Percentiles rank a stretch among this genome's conserved stretches.
Evolutionary conservation across 2,329 filamentous ascomycete species (phyloP).

Genomic region (Diaporthe aspalathi): DNA sequence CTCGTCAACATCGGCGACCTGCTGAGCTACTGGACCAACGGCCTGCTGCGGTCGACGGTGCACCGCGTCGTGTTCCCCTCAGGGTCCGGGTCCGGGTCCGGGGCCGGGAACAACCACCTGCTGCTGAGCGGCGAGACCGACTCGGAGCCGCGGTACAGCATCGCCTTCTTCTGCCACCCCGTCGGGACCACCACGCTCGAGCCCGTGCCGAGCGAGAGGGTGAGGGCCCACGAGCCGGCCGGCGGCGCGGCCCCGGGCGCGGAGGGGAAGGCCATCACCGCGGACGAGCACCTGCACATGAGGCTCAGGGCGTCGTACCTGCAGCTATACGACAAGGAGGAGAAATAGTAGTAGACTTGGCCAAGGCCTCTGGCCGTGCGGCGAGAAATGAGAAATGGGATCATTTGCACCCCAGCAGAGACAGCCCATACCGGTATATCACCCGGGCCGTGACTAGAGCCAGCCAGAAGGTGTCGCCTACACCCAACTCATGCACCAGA

Average conservation of each 20-base stretch:
- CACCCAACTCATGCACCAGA: too few species aligned
- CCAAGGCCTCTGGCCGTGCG: too few species aligned
- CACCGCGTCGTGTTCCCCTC: conserved; percentile 83
- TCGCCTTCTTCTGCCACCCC: conserved; percentile 77
- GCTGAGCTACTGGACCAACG: conserved; percentile 89
- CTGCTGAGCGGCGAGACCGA: conserved; percentile 58
- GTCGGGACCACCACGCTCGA: conserved; percentile 63
- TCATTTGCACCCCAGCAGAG: too few species aligned
- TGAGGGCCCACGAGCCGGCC: conserved; percentile 51
- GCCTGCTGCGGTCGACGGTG: conserved; percentile 86
- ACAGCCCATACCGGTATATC: too few species aligned
- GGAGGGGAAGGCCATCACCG: conserved; percentile 68
- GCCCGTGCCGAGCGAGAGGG: conserved; percentile 70
- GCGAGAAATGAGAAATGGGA: too few species aligned
- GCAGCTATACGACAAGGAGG: conserved; percentile 58
- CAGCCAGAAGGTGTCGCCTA: too few species aligned
- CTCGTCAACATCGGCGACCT: conserved; percentile 80
- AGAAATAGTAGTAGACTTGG: conserved; percentile 18
- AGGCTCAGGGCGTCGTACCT: conserved; percentile 70
- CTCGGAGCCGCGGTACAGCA: conserved; percentile 68
- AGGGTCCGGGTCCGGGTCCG: conserved; percentile 55
- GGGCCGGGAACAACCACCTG: conserved; percentile 55
- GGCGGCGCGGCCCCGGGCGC: conserved; percentile 58
- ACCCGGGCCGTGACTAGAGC: too few species aligned
- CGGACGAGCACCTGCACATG: conserved; percentile 72